Evolutionary conservation across 768 basidiomycete species (phyloP).

Genomic region (Lactifluus subvellereus): DNA sequence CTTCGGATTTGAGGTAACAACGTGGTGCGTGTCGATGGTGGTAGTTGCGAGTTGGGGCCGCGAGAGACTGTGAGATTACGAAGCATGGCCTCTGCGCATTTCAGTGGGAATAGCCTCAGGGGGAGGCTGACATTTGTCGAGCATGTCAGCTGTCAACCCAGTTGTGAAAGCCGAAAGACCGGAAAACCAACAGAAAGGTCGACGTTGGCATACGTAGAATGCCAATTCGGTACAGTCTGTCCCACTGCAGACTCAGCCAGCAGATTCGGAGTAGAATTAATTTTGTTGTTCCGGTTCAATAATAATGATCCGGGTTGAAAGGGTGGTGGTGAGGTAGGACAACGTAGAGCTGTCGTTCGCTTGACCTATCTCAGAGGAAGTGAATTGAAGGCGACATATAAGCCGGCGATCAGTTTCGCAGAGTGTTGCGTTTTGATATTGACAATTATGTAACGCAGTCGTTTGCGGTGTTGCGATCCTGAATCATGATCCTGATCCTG

Average conservation of each 20-base stretch:
- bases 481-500: slow-evolving; percentile 6
- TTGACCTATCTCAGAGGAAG: neutral
- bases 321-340: neutral
- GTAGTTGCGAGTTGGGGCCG: neutral
- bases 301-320: neutral
- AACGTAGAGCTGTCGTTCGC: neutral
- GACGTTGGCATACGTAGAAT: neutral
- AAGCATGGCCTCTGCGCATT: neutral
- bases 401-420: slow-evolving; percentile 7
- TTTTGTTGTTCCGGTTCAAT: neutral
- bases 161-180: neutral
- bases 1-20: neutral
- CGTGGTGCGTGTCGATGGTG: neutral
- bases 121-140: neutral
- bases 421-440: neutral
- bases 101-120: neutral
- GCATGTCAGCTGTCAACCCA: neutral
- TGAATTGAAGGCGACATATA: neutral
- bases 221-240: neutral
- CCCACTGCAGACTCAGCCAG: neutral
- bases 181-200: neutral
- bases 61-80: neutral
- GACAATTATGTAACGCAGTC: neutral
- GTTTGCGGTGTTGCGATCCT: neutral
- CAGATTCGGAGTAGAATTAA: neutral